A percentile compares a stretch with the other conserved stretches of the same genome.
Evolutionary conservation across 441 rosid species (phyloP).

Genomic region (Bocquillonia castaneifolia): DNA sequence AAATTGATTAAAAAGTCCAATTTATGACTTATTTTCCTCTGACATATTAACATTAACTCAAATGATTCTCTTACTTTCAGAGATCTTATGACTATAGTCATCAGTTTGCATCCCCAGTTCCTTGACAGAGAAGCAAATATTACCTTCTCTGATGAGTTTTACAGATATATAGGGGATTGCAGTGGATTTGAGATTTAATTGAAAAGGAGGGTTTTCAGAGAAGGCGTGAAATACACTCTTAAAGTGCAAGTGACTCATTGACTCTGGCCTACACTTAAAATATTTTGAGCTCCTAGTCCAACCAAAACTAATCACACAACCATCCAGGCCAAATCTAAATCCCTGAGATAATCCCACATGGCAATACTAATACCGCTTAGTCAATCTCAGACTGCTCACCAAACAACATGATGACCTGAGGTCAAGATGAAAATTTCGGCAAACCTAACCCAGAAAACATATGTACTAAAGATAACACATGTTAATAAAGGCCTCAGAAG

Average conservation of each 20-base stretch:
- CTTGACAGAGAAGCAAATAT: not conserved
- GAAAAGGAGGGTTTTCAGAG: no score
- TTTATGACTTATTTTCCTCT: not conserved
- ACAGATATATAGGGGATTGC: no score
- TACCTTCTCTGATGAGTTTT: not conserved
- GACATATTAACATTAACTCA: not conserved
- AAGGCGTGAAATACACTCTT: no score
- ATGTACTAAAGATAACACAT: not conserved
- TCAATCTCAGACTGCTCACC: not conserved
- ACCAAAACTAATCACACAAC: not conserved
- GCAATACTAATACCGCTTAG: not conserved
- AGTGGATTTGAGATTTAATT: no score
- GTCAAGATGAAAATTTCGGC: not conserved
- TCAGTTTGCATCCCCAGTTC: not conserved
- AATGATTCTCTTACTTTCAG: not conserved
- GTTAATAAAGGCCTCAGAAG: not conserved
- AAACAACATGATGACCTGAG: not conserved
- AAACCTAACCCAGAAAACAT: not conserved
- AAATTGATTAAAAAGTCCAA: constrained; percentile 13
- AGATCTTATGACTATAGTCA: no score
- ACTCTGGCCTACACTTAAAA: not conserved
- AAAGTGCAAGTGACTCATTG: no score
- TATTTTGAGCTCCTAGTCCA: not conserved
- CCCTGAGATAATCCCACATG: not conserved
- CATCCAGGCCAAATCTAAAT: not conserved